phyloP scores from a whole-genome alignment of 768 basidiomycete genomes.

The Auriscalpium orientale region DNA sequence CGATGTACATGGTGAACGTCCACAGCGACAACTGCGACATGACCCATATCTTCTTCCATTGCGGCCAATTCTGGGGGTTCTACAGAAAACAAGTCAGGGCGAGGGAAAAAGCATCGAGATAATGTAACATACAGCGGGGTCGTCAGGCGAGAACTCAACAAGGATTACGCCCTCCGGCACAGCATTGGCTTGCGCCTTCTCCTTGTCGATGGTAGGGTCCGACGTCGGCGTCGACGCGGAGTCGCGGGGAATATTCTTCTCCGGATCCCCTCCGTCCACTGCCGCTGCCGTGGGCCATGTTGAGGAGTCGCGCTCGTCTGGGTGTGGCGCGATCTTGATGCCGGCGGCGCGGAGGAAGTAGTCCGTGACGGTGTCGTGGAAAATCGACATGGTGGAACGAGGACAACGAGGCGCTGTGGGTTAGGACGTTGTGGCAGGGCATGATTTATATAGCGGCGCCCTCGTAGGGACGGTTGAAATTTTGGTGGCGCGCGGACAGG shows the following conservation, averaged over 20 bases:
- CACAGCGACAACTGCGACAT: conserved; percentile 22
- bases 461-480: too few relatives aligned
- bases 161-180: neutral
- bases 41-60: conserved; percentile 21
- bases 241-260: neutral
- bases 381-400: neutral
- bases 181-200: neutral
- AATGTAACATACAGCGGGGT: neutral
- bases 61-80: conserved; percentile 19
- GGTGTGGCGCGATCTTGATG: neutral
- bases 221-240: neutral
- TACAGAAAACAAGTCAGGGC: neutral
- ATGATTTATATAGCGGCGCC: too few relatives aligned
- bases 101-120: neutral
- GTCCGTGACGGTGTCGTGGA: neutral
- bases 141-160: neutral
- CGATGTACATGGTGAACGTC: conserved; percentile 26
- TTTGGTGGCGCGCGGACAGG: too few relatives aligned
- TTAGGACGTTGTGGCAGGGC: too few relatives aligned
- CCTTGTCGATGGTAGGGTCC: neutral
- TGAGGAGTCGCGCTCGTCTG: neutral
- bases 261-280: neutral
- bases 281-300: neutral
- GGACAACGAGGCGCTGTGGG: too few relatives aligned
- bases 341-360: neutral